phyloP scores from a whole-genome alignment of 345 rosid species.

The Salix koriyanagi region DNA sequence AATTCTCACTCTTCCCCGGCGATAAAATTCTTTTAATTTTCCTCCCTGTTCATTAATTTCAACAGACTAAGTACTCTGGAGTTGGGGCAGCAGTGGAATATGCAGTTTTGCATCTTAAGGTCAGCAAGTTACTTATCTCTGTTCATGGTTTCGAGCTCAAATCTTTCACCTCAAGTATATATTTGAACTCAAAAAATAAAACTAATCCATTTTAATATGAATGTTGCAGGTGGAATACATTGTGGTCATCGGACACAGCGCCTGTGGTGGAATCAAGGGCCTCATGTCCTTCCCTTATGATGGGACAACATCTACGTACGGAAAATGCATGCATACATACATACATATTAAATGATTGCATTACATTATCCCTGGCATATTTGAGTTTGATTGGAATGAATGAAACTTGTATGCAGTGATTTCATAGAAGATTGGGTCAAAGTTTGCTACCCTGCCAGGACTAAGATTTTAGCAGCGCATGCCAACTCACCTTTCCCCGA shows the following conservation, averaged over 20 bases:
- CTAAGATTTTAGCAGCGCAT: conserved; percentile 51
- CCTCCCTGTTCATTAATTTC: too few relatives aligned
- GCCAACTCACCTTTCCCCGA: conserved; percentile 33
- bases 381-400: neutral
- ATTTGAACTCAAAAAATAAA: too few relatives aligned
- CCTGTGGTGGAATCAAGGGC: conserved; percentile 96
- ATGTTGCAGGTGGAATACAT: conserved; percentile 63
- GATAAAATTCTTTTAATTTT: neutral
- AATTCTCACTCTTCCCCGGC: too few relatives aligned
- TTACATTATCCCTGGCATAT: too few relatives aligned
- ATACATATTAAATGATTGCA: too few relatives aligned
- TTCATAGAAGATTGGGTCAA: conserved; percentile 98
- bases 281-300: conserved; percentile 80
- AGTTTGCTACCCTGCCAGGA: conserved; percentile 66
- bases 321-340: too few relatives aligned
- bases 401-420: conserved; percentile 49
- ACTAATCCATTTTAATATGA: too few relatives aligned
- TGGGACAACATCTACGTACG: conserved; percentile 68
- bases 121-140: conserved; percentile 5
- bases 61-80: conserved; percentile 50
- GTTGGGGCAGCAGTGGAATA: conserved; percentile 86
- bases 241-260: conserved; percentile 87
- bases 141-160: too few relatives aligned
- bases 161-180: too few relatives aligned
- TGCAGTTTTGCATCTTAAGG: conserved; percentile 94